A percentile compares a stretch with the other conserved stretches of the same genome.
phyloP scores from a whole-genome alignment of 208 protist species.

The Crithidia bombi region DNA sequence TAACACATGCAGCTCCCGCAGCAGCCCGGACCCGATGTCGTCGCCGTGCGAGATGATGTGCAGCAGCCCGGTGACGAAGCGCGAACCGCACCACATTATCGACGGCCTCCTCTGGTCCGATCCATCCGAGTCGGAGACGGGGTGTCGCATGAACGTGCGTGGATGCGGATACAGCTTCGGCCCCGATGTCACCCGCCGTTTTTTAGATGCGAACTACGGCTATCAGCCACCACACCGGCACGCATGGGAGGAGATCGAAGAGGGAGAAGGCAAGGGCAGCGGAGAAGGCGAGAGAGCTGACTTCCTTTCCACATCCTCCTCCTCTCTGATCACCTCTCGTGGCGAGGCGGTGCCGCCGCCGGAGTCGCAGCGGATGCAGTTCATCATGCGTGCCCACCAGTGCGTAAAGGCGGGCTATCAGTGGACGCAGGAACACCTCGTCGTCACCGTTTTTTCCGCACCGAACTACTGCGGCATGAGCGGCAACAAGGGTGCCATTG shows the following conservation, averaged over 20 bases:
- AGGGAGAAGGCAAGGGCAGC: constrained; percentile 8
- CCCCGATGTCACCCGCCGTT: constrained; percentile 63
- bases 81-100: constrained; percentile 86
- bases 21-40: constrained; percentile 24
- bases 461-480: constrained; percentile 86
- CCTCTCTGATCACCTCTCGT: background rate
- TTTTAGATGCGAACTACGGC: constrained; percentile 71
- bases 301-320: background rate
- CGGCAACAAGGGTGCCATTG: constrained; percentile 76
- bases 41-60: constrained; percentile 12
- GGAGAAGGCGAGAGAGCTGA: constrained; percentile 4
- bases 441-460: constrained; percentile 87
- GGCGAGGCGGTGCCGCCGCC: background rate
- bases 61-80: constrained; percentile 10
- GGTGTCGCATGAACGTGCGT: constrained; percentile 61
- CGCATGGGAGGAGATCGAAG: constrained; percentile 1
- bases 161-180: constrained; percentile 86
- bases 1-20: constrained; percentile 19
- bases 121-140: constrained; percentile 89
- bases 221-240: constrained; percentile 35
- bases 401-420: constrained; percentile 90
- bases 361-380: constrained; percentile 84
- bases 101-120: constrained; percentile 99
- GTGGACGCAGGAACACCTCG: constrained; percentile 53
- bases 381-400: constrained; percentile 94